Percentiles rank a stretch among this genome's conserved stretches.
phyloP scores from a whole-genome alignment of 495 filamentous ascomycete genomes.

The Tuber melanosporum region DNA sequence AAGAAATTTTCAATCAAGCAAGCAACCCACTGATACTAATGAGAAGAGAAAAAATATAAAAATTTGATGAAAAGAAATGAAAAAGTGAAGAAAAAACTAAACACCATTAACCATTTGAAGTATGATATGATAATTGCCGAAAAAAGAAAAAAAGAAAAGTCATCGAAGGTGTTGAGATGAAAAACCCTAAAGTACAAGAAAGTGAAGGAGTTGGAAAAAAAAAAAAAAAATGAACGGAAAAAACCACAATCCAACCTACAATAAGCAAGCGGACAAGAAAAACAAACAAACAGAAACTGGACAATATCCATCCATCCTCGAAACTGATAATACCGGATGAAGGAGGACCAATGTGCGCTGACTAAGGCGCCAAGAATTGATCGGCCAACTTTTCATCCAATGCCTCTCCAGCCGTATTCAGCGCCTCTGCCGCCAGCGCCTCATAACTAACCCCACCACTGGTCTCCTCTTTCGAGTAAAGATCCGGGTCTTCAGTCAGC shows the following conservation, averaged over 20 bases:
- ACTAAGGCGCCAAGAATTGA: slow-evolving; percentile 27
- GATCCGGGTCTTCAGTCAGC: slow-evolving; percentile 38
- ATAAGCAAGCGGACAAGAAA: background rate
- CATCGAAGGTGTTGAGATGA: background rate
- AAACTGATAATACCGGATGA: background rate
- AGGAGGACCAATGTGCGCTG: background rate
- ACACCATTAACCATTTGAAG: background rate
- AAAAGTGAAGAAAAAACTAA: background rate
- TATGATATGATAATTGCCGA: background rate
- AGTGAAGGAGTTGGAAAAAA: background rate
- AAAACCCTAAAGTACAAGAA: background rate
- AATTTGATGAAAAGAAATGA: background rate
- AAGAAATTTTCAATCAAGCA: background rate
- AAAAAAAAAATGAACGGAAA: background rate
- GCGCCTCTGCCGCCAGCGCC: slow-evolving; percentile 27
- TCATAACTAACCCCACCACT: slow-evolving; percentile 29
- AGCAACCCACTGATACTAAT: background rate
- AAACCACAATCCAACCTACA: background rate
- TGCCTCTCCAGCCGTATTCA: slow-evolving; percentile 24
- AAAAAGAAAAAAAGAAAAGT: background rate
- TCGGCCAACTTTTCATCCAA: slow-evolving; percentile 32
- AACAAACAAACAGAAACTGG: background rate
- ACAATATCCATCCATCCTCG: background rate
- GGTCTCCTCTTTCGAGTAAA: slow-evolving; percentile 33
- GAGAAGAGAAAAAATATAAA: background rate